These are phyloP conservation scores for Kokia cookei DNA, from an alignment of 441 rosid species.

Conservation along the genomic window DNA sequence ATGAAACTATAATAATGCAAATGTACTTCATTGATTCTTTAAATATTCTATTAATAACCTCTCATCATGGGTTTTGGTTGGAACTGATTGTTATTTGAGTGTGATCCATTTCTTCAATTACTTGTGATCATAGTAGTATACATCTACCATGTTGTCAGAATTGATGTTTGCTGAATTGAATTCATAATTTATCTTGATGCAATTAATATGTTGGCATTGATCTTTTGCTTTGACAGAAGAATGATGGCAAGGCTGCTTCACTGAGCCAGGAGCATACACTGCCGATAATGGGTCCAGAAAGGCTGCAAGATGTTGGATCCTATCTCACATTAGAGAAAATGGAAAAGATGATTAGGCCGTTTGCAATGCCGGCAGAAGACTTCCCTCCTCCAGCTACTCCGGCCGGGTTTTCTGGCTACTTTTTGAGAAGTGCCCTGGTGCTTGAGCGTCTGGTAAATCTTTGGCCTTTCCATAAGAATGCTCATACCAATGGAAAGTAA, in stretches of 20 bases:
- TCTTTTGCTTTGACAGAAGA: constrained; percentile 37
- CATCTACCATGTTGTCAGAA: neutral
- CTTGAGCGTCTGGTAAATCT: constrained; percentile 97
- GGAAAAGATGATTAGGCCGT: constrained; percentile 89
- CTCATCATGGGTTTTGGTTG: neutral
- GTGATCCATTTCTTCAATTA: neutral
- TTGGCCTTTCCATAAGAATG: constrained; percentile 87
- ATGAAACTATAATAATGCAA: neutral
- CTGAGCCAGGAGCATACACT: constrained; percentile 95
- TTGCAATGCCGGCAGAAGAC: constrained; percentile 99
- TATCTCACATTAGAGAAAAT: constrained; percentile 80
- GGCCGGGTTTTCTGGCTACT: constrained; percentile 96
- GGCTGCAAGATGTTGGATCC: constrained; percentile 92
- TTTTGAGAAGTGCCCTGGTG: constrained; percentile 90
- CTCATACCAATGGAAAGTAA: constrained; percentile 59
- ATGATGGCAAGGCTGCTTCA: constrained; percentile 69
- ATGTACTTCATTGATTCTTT: neutral
- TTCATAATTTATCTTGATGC: neutral
- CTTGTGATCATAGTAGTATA: neutral
- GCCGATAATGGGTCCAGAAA: constrained; percentile 99
- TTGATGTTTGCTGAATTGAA: neutral
- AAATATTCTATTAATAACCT: neutral
- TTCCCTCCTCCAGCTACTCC: constrained; percentile 93
- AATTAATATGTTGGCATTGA: neutral
- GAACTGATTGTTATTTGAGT: neutral